Percentiles rank a stretch among this genome's conserved stretches.
These are phyloP conservation scores for Fragosphaeria purpurea DNA, from an alignment of 2,329 filamentous ascomycete genomes.

Conservation along the genomic window DNA sequence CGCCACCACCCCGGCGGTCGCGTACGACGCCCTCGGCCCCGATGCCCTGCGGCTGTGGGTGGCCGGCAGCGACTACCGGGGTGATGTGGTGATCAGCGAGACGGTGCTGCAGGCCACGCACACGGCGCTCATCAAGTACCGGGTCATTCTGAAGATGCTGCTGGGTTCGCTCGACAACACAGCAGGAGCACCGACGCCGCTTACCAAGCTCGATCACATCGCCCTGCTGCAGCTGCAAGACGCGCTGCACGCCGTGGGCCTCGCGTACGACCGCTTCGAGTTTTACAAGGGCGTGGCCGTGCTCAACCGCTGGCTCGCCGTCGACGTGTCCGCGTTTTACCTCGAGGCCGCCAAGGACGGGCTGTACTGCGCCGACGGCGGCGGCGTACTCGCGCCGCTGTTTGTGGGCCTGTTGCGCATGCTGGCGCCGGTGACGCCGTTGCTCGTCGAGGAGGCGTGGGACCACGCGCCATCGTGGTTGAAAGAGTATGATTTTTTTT, in stretches of 20 bases:
- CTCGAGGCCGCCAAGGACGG: slow-evolving; percentile 87
- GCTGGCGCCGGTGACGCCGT: slow-evolving; percentile 69
- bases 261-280: slow-evolving; percentile 60
- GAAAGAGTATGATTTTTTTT: slow-evolving; percentile 24
- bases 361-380: slow-evolving; percentile 70
- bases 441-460: slow-evolving; percentile 85
- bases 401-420: slow-evolving; percentile 66
- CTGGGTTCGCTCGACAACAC: slow-evolving; percentile 61
- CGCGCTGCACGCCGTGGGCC: slow-evolving; percentile 53
- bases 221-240: slow-evolving; percentile 65
- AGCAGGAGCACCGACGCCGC: slow-evolving; percentile 34
- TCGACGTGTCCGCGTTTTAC: slow-evolving; percentile 85
- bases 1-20: slow-evolving; percentile 16
- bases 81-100: slow-evolving; percentile 73
- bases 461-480: slow-evolving; percentile 61
- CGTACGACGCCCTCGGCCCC: slow-evolving; percentile 65
- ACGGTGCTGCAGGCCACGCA: slow-evolving; percentile 69
- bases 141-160: slow-evolving; percentile 83
- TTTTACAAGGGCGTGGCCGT: slow-evolving; percentile 68
- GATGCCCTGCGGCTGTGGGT: slow-evolving; percentile 87
- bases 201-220: slow-evolving; percentile 60
- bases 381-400: slow-evolving; percentile 55
- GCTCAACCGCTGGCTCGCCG: slow-evolving; percentile 72
- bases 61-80: slow-evolving; percentile 83
- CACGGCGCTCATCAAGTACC: slow-evolving; percentile 70